Conservation (phyloP, 2,329 filamentous ascomycete genomes). For the Hysterium pulicare region DNA sequence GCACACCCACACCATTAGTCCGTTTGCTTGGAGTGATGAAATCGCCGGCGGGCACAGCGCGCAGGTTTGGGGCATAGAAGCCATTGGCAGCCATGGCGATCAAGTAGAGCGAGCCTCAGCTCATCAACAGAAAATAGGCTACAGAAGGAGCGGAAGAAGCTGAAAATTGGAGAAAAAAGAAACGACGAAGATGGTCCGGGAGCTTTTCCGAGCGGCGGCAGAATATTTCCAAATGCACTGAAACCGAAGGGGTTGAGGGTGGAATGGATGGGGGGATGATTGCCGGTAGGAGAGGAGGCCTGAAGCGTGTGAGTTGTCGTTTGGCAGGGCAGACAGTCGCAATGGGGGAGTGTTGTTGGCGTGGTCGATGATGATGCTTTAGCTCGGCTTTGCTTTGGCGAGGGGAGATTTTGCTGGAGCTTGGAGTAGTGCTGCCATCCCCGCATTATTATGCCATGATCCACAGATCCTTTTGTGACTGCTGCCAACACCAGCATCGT, state of each 20-base stretch:
- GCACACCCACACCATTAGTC: slow-evolving; percentile 65
- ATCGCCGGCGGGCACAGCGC: slow-evolving; percentile 40
- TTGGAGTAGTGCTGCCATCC: too few relatives aligned
- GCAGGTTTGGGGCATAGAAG: slow-evolving; percentile 38
- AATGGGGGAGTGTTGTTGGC: slow-evolving; percentile 6
- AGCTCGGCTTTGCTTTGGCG: slow-evolving; percentile 34
- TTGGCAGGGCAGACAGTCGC: background rate
- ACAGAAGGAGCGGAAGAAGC: slow-evolving; percentile 11
- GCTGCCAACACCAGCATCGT: too few relatives aligned
- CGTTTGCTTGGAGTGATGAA: slow-evolving; percentile 43
- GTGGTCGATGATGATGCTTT: slow-evolving; percentile 19
- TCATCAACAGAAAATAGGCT: slow-evolving; percentile 14
- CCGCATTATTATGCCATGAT: too few relatives aligned
- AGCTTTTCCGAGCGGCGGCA: slow-evolving; percentile 27
- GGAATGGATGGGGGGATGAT: slow-evolving; percentile 1
- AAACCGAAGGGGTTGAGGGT: too few relatives aligned
- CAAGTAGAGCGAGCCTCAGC: slow-evolving; percentile 23
- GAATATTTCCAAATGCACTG: too few relatives aligned
- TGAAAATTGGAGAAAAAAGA: slow-evolving; percentile 14
- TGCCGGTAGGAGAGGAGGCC: background rate
- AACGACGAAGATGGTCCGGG: slow-evolving; percentile 23
- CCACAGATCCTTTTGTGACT: too few relatives aligned
- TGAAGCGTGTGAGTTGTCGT: background rate
- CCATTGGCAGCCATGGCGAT: slow-evolving; percentile 33
- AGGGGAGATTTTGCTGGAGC: too few relatives aligned